A percentile compares a stretch with the other conserved stretches of the same genome.
Evolutionary conservation across 164 flowering plant species (phyloP).

Genomic region (Stephania yunnanensis): DNA sequence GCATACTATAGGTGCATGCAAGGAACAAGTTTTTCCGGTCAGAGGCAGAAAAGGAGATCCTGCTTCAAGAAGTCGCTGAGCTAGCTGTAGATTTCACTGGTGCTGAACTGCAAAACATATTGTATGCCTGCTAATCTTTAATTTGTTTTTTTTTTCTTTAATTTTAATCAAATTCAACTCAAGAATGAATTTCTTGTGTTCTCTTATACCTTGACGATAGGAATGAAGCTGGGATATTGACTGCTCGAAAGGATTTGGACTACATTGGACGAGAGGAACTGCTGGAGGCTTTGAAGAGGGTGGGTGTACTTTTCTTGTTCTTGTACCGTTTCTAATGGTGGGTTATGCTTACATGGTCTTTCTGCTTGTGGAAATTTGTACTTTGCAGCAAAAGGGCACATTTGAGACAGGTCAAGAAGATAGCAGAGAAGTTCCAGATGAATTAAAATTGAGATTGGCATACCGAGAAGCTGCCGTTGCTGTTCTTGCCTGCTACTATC

Average conservation of each 20-base stretch:
- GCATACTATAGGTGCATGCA: slow-evolving; percentile 73
- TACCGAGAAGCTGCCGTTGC: slow-evolving; percentile 96
- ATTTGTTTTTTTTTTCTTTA: neutral
- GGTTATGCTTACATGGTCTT: slow-evolving; percentile 1
- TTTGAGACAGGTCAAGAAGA: slow-evolving; percentile 98
- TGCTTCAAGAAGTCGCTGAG: slow-evolving; percentile 80
- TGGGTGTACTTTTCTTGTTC: slow-evolving; percentile 21
- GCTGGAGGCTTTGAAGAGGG: slow-evolving; percentile 89
- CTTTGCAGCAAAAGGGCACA: slow-evolving; percentile 91
- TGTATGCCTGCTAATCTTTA: slow-evolving; percentile 37
- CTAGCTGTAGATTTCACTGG: slow-evolving; percentile 88
- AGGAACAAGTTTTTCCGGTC: slow-evolving; percentile 83
- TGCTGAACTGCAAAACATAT: slow-evolving; percentile 92
- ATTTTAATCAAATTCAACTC: neutral
- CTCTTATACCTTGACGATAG: slow-evolving; percentile 27
- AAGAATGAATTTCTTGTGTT: neutral
- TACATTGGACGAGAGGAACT: slow-evolving; percentile 88
- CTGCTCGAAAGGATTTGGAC: slow-evolving; percentile 91
- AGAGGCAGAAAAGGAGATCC: slow-evolving; percentile 68
- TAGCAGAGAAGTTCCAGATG: slow-evolving; percentile 75
- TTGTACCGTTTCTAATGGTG: neutral
- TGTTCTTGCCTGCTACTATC: slow-evolving; percentile 88
- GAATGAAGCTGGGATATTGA: slow-evolving; percentile 97
- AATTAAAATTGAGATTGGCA: slow-evolving; percentile 78
- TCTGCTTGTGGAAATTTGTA: slow-evolving; percentile 1